Conservation (phyloP, 1,284 basidiomycete species). For the Ceratobasidium sp. region DNA sequence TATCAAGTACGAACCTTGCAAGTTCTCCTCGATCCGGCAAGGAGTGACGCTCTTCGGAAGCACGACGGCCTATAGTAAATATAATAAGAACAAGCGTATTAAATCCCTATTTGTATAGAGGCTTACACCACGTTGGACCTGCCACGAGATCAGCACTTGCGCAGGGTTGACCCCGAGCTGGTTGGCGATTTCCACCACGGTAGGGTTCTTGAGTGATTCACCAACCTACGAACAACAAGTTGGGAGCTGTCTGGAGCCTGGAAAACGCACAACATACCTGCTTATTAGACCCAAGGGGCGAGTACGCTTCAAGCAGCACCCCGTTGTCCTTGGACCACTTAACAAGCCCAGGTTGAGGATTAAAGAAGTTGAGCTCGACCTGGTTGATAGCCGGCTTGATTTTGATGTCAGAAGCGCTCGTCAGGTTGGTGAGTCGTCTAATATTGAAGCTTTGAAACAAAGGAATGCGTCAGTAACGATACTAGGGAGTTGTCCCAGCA, state of each 20-base stretch:
- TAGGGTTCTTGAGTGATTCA: conserved; percentile 39
- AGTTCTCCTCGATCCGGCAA: conserved; percentile 53
- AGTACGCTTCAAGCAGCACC: conserved; percentile 80
- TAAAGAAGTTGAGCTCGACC: conserved; percentile 84
- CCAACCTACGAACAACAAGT: conserved; percentile 21
- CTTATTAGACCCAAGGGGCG: conserved; percentile 72
- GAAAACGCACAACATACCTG: conserved; percentile 59
- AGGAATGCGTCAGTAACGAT: not conserved
- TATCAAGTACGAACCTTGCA: conserved; percentile 44
- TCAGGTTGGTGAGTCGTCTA: conserved; percentile 65
- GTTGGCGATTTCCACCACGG: conserved; percentile 66
- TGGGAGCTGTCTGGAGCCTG: not conserved
- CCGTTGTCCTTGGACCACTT: conserved; percentile 73
- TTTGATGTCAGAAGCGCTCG: conserved; percentile 67
- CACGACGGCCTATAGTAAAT: conserved; percentile 50
- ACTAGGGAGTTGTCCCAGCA: not conserved
- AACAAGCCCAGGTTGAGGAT: conserved; percentile 84
- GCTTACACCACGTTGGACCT: conserved; percentile 78
- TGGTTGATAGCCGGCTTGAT: conserved; percentile 76
- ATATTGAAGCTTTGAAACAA: conserved; percentile 64
- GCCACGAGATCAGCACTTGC: conserved; percentile 84
- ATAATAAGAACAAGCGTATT: not conserved
- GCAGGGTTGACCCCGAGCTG: conserved; percentile 77
- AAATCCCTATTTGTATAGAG: not conserved
- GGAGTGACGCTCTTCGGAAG: conserved; percentile 59